Base-by-base conservation (phyloP, 345 rosid genomes). In the Moricandia moricandioides region DNA sequence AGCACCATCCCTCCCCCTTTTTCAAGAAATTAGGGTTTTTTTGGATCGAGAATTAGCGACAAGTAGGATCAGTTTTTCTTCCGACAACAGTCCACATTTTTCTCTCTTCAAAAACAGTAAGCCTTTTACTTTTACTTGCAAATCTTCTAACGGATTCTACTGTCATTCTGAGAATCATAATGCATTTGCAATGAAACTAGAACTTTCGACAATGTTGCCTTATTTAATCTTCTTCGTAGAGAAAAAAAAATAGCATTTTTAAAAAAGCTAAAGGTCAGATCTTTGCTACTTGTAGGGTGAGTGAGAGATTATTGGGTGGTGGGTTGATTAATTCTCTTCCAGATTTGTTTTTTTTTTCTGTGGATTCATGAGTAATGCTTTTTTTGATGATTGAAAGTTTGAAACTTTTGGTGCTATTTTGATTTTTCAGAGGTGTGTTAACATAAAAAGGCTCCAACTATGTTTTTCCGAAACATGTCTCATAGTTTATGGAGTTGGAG, bases 1-100 rank as follows among this genome's bases (percentile, higher is more conserved):
- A 37, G 34, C 10, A 67, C 8, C 4, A 9, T 60, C 13, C 27
- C 24, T 14, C 8, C 21, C 33, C 59, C 16, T 2, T 21, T 21
- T 21, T 21, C 24, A 35, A 78, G 9, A 61, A 78, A 72, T 61
- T 73, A 67, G 70, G 78, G 61, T 33, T 71, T 61, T 45, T n/a
- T 55, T 31, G 24, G 59, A 78, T 67, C 78, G 65, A 78, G 65
- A 78, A 72, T 72, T 72, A 40, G 65, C 74, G 70, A 77, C 74
- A 29, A 40, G 33, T 51, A 9, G 66, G 39, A 30, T 67, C 70
- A 52, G n/a, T n/a, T 3, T 72, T 61, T 72, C 74, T 78, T 37
- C 81, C 77, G 72, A 60, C 68, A 77, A 24, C 13, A 52, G 51
- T 69, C 65, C 70, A 18, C n/a, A 54, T 29, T 49, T 35, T 2